phyloP scores from a whole-genome alignment of 495 filamentous ascomycete genomes.

The Xylaria bambusicola region DNA sequence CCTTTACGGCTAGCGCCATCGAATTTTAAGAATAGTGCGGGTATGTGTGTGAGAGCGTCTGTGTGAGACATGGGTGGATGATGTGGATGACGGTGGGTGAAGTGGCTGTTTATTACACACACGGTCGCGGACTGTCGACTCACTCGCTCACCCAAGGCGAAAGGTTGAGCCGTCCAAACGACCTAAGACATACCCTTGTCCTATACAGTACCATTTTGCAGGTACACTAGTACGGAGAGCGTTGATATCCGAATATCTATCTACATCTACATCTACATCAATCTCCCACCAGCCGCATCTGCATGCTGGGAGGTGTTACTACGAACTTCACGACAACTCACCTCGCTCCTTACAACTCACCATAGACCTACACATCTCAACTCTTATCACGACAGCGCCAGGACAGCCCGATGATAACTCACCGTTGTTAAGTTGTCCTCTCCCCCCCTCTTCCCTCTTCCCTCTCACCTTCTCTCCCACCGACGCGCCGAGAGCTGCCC shows the following conservation, averaged over 20 bases:
- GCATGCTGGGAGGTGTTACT: constrained; percentile 7
- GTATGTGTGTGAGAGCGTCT: constrained; percentile 24
- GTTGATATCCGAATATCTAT: background rate
- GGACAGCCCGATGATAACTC: constrained; percentile 18
- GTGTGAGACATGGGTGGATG: constrained; percentile 34
- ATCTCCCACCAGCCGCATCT: constrained; percentile 25
- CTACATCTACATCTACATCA: constrained; percentile 37
- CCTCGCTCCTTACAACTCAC: constrained; percentile 27
- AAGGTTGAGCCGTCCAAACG: constrained; percentile 33
- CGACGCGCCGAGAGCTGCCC: constrained; percentile 17
- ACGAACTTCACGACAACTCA: constrained; percentile 8
- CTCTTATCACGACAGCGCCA: constrained; percentile 15
- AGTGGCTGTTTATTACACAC: constrained; percentile 34
- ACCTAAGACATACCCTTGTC: constrained; percentile 30
- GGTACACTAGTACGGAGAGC: background rate
- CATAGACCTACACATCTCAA: constrained; percentile 8
- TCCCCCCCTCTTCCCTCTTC: constrained; percentile 11
- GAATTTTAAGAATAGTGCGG: constrained; percentile 39
- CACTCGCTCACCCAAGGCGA: constrained; percentile 20
- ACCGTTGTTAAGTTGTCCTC: constrained; percentile 6
- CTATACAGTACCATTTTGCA: background rate
- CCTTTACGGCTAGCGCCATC: constrained; percentile 37
- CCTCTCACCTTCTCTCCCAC: constrained; percentile 16
- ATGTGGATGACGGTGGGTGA: constrained; percentile 10
- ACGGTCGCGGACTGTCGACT: constrained; percentile 26